Percentiles rank a stretch among this genome's conserved stretches.
These are phyloP conservation scores for Castanopsis chinensis DNA, from an alignment of 306 rosid genomes.

Conservation along the genomic window DNA sequence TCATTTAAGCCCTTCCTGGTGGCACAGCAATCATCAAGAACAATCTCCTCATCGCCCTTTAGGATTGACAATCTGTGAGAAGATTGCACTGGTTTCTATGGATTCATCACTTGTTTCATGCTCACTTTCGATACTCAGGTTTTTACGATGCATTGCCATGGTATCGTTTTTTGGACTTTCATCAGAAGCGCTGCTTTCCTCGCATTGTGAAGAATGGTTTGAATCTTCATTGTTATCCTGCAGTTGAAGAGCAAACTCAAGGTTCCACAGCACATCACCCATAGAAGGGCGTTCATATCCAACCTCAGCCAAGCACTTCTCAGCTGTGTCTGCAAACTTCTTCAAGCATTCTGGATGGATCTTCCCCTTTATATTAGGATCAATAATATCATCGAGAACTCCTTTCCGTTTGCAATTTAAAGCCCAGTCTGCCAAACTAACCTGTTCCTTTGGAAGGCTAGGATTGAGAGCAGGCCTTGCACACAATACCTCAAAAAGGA, in stretches of 20 bases:
- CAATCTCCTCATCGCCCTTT: slow-evolving; percentile 29
- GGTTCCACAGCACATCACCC: slow-evolving; percentile 56
- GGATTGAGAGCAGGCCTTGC: slow-evolving; percentile 55
- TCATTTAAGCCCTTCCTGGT: slow-evolving; percentile 2
- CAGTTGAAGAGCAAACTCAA: slow-evolving; percentile 53
- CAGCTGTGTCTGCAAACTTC: slow-evolving; percentile 48
- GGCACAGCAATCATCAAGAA: not conserved
- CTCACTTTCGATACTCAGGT: slow-evolving; percentile 36
- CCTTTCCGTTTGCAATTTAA: slow-evolving; percentile 39
- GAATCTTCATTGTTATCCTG: slow-evolving; percentile 36
- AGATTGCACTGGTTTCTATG: slow-evolving; percentile 2
- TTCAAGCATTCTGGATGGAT: slow-evolving; percentile 48
- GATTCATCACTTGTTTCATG: slow-evolving; percentile 20
- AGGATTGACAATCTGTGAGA: slow-evolving; percentile 26
- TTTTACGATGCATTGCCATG: slow-evolving; percentile 28
- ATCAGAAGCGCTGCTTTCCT: slow-evolving; percentile 29
- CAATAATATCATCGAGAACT: slow-evolving; percentile 46
- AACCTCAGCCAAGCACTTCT: slow-evolving; percentile 52
- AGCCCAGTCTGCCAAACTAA: slow-evolving; percentile 62
- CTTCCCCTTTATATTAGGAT: slow-evolving; percentile 40
- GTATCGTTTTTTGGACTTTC: slow-evolving; percentile 22
- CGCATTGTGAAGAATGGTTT: slow-evolving; percentile 5
- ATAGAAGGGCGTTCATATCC: slow-evolving; percentile 52
- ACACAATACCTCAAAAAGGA: slow-evolving; percentile 49
- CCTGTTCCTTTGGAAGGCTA: slow-evolving; percentile 53